Conservation (phyloP, 2,329 filamentous ascomycete genomes). For the Alternaria gaisen region DNA sequence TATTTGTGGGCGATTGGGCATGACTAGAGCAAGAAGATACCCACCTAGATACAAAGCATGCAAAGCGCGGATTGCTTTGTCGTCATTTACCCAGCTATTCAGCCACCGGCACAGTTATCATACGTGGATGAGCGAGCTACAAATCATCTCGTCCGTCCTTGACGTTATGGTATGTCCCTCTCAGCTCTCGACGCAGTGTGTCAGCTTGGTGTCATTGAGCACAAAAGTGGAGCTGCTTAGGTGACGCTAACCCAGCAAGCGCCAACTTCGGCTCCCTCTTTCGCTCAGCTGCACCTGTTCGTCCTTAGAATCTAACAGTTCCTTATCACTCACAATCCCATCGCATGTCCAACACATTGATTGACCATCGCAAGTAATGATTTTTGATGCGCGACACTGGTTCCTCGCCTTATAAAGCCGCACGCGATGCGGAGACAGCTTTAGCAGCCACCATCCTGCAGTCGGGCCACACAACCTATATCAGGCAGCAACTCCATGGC, state of each 20-base stretch:
- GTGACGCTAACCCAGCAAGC: not conserved
- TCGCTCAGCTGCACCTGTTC: not conserved
- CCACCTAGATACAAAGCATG: not conserved
- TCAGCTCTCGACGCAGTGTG: not conserved
- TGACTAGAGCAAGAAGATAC: not conserved
- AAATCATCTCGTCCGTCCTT: not conserved
- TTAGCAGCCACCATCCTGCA: not conserved
- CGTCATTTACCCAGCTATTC: not conserved
- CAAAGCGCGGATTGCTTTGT: not conserved
- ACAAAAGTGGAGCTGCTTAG: not conserved
- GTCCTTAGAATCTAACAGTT: not conserved
- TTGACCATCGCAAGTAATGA: no score
- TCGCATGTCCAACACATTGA: not conserved
- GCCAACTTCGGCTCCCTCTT: not conserved
- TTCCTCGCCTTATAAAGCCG: not conserved
- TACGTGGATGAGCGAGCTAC: not conserved
- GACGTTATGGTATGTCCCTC: not conserved
- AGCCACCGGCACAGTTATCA: not conserved
- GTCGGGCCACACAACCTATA: slow-evolving; percentile 1
- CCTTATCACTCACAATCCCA: not conserved
- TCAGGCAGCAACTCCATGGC: not conserved
- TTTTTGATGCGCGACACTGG: not conserved
- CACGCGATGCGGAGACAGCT: not conserved
- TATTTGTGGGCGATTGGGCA: no score
- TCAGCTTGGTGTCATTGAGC: not conserved